These are phyloP conservation scores for Mentha longifolia DNA, from an alignment of 257 asterid genomes.

Conservation along the genomic window DNA sequence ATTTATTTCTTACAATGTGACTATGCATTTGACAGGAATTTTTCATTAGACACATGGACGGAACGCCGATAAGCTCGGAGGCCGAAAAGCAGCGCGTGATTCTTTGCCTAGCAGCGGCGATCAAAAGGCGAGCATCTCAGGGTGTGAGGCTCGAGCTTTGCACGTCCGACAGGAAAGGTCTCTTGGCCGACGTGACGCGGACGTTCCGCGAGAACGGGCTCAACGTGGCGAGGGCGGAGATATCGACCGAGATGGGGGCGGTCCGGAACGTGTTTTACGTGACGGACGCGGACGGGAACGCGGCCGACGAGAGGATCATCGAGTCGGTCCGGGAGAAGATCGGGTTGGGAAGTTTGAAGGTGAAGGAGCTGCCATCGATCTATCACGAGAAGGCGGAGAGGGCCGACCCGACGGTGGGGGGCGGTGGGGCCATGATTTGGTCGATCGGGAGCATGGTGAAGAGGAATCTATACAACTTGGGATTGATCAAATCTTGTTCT, in stretches of 20 bases:
- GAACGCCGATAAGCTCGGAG: constrained; percentile 81
- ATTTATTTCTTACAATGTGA: constrained; percentile 14
- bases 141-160: constrained; percentile 92
- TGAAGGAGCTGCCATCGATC: constrained; percentile 71
- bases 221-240: constrained; percentile 83
- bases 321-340: constrained; percentile 68
- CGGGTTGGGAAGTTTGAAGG: constrained; percentile 69
- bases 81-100: constrained; percentile 88
- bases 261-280: constrained; percentile 75
- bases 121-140: constrained; percentile 83
- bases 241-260: constrained; percentile 59
- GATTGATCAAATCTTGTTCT: constrained; percentile 73
- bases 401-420: constrained; percentile 39
- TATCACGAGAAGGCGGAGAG: constrained; percentile 50
- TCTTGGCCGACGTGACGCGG: constrained; percentile 86
- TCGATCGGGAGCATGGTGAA: constrained; percentile 84
- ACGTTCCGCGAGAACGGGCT: constrained; percentile 91
- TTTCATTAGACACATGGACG: constrained; percentile 80
- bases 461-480: constrained; percentile 85
- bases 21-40: constrained; percentile 67
- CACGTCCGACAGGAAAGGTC: constrained; percentile 60
- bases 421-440: constrained; percentile 78
- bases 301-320: constrained; percentile 61
- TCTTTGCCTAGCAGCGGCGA: constrained; percentile 77
- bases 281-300: constrained; percentile 71